phyloP scores from a whole-genome alignment of 768 basidiomycete species.

The Suillus brevipes region DNA sequence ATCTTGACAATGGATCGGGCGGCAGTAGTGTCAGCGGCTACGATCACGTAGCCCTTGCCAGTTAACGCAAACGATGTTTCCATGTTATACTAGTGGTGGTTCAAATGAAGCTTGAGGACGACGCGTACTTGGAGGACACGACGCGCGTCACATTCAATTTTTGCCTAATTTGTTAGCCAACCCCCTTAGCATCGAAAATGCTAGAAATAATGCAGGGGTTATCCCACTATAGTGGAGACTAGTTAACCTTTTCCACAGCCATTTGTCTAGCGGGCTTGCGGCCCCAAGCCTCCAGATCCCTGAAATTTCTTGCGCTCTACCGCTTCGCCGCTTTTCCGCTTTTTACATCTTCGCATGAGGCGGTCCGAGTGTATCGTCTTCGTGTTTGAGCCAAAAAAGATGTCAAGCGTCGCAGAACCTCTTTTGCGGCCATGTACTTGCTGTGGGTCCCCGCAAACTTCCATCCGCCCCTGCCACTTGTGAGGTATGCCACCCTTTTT shows the following conservation, averaged over 20 bases:
- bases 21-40: slow-evolving; percentile 89
- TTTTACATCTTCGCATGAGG: background rate
- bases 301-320: background rate
- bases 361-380: background rate
- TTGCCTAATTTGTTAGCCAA: slow-evolving; percentile 17
- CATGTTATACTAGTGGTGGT: slow-evolving; percentile 48
- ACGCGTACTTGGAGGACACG: slow-evolving; percentile 22
- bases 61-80: slow-evolving; percentile 89
- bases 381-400: no score
- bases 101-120: slow-evolving; percentile 13
- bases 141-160: slow-evolving; percentile 31
- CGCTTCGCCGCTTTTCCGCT: background rate
- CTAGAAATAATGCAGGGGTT: background rate
- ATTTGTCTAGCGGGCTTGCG: background rate
- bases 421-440: background rate
- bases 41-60: slow-evolving; percentile 90
- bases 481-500: background rate
- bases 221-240: background rate
- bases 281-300: background rate
- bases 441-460: background rate
- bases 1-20: slow-evolving; percentile 95
- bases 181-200: slow-evolving; percentile 6
- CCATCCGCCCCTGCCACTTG: background rate
- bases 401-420: background rate
- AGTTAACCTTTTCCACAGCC: background rate